Evolutionary conservation across 148 eudicot genomes (phyloP).

Genomic region (Agrostemma githago): DNA sequence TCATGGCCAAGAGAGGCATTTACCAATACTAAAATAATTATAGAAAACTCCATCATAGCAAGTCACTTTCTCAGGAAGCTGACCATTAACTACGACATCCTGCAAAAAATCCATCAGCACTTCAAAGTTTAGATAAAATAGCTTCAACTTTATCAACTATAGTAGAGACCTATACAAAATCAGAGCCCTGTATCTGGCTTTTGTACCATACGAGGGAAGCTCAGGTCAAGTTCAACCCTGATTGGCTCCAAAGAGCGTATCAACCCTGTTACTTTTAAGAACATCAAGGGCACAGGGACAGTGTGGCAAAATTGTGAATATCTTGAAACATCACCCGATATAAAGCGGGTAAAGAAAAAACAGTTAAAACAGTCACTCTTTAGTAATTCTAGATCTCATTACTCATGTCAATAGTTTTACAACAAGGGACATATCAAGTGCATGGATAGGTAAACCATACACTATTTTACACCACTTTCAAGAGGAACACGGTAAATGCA

Average conservation of each 20-base stretch:
- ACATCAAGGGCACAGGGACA: background rate
- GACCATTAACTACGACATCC: slow-evolving; percentile 53
- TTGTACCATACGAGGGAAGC: background rate
- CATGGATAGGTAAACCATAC: background rate
- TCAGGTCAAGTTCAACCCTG: background rate
- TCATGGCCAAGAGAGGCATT: slow-evolving; percentile 13
- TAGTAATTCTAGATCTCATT: background rate
- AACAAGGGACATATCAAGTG: background rate
- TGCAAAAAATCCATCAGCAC: slow-evolving; percentile 29
- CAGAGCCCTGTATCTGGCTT: background rate
- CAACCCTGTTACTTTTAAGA: background rate
- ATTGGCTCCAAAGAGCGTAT: background rate
- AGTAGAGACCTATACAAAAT: background rate
- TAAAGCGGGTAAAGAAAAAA: background rate
- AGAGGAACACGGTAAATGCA: background rate
- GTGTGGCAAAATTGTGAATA: background rate
- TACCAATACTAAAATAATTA: slow-evolving; percentile 94
- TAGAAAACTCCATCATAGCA: slow-evolving; percentile 90
- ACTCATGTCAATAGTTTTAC: background rate
- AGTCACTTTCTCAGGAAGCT: slow-evolving; percentile 62
- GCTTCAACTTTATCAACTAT: background rate
- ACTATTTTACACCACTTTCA: background rate
- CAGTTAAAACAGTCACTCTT: background rate
- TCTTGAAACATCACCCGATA: background rate
- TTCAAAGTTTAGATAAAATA: slow-evolving; percentile 6